phyloP scores from a whole-genome alignment of 108 stramenopile species.

The Fragilariopsis cylindrus region DNA sequence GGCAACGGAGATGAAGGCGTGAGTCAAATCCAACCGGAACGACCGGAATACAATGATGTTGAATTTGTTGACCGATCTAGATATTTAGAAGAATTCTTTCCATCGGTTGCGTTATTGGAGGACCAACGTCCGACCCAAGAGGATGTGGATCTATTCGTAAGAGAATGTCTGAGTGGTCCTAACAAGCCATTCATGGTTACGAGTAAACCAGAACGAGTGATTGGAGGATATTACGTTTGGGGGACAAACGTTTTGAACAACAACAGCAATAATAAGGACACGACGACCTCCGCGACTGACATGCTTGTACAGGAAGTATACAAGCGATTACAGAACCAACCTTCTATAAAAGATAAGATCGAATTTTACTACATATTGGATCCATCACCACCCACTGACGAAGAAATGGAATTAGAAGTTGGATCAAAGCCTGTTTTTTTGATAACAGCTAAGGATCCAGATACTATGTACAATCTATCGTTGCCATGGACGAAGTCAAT shows the following conservation, averaged over 20 bases:
- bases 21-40: background rate
- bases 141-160: constrained; percentile 43
- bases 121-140: constrained; percentile 42
- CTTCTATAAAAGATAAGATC: constrained; percentile 44
- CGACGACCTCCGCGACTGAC: constrained; percentile 35
- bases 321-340: constrained; percentile 35
- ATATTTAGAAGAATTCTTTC: constrained; percentile 55
- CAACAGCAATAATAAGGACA: constrained; percentile 22
- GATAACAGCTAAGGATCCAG: constrained; percentile 49
- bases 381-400: constrained; percentile 61
- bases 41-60: constrained; percentile 47
- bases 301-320: constrained; percentile 42
- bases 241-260: constrained; percentile 43
- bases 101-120: constrained; percentile 51
- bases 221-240: constrained; percentile 71
- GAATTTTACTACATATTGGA: constrained; percentile 66
- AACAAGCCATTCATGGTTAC: constrained; percentile 57
- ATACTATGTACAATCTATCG: constrained; percentile 35
- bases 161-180: constrained; percentile 38
- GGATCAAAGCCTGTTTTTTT: constrained; percentile 49
- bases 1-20: background rate
- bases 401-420: constrained; percentile 57
- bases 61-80: constrained; percentile 61
- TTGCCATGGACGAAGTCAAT: constrained; percentile 41
- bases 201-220: constrained; percentile 62